A percentile compares a stretch with the other conserved stretches of the same genome.
Conservation (phyloP, 2,329 filamentous ascomycete species). For the Aspergillus quadrilineatus region DNA sequence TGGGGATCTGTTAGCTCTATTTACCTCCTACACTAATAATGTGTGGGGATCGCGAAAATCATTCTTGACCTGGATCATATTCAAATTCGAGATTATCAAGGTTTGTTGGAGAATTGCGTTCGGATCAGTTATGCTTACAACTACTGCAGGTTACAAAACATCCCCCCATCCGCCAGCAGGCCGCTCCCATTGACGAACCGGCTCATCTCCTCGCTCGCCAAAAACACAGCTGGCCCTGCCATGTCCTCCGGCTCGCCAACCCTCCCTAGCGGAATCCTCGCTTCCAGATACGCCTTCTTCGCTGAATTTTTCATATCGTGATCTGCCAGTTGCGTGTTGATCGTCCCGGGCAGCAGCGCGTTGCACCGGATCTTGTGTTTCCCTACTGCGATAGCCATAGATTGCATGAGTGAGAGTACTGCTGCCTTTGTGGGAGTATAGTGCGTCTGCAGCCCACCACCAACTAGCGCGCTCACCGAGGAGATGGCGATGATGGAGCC, state of each 20-base stretch:
- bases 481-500: constrained; percentile 68
- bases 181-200: constrained; percentile 80
- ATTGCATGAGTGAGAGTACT: constrained; percentile 78
- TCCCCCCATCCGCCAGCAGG: constrained; percentile 79
- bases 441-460: constrained; percentile 75
- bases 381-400: constrained; percentile 74
- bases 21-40: too few relatives aligned
- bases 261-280: constrained; percentile 73
- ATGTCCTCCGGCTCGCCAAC: constrained; percentile 69
- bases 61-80: too few relatives aligned
- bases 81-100: too few relatives aligned
- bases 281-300: constrained; percentile 77
- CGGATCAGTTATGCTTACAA: background rate
- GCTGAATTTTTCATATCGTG: constrained; percentile 70
- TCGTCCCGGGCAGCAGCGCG: constrained; percentile 77
- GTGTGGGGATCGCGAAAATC: too few relatives aligned
- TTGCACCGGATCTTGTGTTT: constrained; percentile 77
- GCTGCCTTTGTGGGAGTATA: constrained; percentile 90
- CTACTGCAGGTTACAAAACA: constrained; percentile 85
- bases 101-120: background rate
- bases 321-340: constrained; percentile 80
- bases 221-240: constrained; percentile 79
- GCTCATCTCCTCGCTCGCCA: constrained; percentile 75
- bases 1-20: too few relatives aligned
- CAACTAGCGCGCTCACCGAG: constrained; percentile 48